These are phyloP conservation scores for Chlorella sp. DNA, from an alignment of 139 green algal genomes.

Conservation along the genomic window DNA sequence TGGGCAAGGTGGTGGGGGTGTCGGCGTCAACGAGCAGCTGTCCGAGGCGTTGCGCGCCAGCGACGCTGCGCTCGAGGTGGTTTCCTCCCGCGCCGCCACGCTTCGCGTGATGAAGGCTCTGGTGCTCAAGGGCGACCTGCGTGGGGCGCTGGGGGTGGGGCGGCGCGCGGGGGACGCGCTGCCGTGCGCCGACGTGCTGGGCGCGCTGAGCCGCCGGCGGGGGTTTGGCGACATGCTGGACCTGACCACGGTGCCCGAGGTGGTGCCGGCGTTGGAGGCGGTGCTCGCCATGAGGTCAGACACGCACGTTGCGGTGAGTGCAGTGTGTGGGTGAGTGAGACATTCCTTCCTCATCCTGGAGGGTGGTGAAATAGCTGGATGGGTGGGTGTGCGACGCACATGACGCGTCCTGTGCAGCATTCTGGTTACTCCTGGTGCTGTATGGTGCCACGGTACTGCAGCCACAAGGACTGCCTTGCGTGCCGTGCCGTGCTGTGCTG, in stretches of 20 bases:
- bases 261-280: neutral
- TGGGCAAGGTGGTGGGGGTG: too few species aligned
- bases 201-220: neutral
- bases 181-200: neutral
- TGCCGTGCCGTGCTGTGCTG: too few species aligned
- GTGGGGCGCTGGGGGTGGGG: neutral
- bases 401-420: too few species aligned
- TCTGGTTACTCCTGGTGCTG: too few species aligned
- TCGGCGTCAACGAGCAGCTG: too few species aligned
- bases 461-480: too few species aligned
- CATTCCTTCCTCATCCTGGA: too few species aligned
- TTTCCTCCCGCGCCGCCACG: neutral
- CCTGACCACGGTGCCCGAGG: neutral
- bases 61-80: neutral
- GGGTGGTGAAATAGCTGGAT: too few species aligned
- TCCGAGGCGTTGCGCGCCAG: neutral
- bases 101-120: neutral
- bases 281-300: neutral
- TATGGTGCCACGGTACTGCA: too few species aligned
- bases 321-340: too few species aligned
- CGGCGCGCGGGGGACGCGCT: neutral
- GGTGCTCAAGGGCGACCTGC: neutral
- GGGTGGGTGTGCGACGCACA: too few species aligned
- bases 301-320: neutral
- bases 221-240: neutral